These are phyloP conservation scores for Saccharum hybrid DNA, from an alignment of 202 grass and related monocot genomes.

Conservation along the genomic window DNA sequence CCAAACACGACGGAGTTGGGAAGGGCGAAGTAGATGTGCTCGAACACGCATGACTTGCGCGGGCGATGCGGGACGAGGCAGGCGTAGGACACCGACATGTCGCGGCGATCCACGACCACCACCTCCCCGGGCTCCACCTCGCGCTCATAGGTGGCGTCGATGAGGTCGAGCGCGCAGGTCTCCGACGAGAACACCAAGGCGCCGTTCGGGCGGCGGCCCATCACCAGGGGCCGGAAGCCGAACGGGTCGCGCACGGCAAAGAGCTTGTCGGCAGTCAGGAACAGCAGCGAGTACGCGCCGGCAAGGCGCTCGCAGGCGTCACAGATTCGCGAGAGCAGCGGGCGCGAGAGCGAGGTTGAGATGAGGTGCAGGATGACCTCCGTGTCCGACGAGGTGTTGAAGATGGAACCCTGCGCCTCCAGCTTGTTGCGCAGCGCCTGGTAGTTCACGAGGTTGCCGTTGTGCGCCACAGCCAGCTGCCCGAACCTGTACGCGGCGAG, in stretches of 20 bases:
- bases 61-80: slow-evolving; percentile 75
- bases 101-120: slow-evolving; percentile 66
- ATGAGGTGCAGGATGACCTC: slow-evolving; percentile 98
- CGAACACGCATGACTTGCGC: slow-evolving; percentile 86
- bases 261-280: slow-evolving; percentile 80
- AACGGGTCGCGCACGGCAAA: slow-evolving; percentile 82
- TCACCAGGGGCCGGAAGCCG: slow-evolving; percentile 88
- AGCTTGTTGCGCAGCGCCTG: slow-evolving; percentile 58
- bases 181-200: slow-evolving; percentile 88
- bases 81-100: slow-evolving; percentile 66
- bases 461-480: slow-evolving; percentile 80
- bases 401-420: slow-evolving; percentile 84
- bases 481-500: slow-evolving; percentile 84
- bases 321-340: slow-evolving; percentile 71
- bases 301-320: slow-evolving; percentile 72
- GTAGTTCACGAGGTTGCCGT: slow-evolving; percentile 91
- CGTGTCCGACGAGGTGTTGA: slow-evolving; percentile 90
- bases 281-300: slow-evolving; percentile 83
- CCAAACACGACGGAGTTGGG: slow-evolving; percentile 86
- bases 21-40: slow-evolving; percentile 92
- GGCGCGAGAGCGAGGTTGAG: slow-evolving; percentile 72
- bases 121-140: slow-evolving; percentile 90
- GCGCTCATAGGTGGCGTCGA: slow-evolving; percentile 72
- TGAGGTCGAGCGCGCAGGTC: slow-evolving; percentile 91
- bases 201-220: slow-evolving; percentile 73